Evolutionary conservation across 2,329 filamentous ascomycete genomes (phyloP).

Genomic region (Dryadomyces quercivorus): DNA sequence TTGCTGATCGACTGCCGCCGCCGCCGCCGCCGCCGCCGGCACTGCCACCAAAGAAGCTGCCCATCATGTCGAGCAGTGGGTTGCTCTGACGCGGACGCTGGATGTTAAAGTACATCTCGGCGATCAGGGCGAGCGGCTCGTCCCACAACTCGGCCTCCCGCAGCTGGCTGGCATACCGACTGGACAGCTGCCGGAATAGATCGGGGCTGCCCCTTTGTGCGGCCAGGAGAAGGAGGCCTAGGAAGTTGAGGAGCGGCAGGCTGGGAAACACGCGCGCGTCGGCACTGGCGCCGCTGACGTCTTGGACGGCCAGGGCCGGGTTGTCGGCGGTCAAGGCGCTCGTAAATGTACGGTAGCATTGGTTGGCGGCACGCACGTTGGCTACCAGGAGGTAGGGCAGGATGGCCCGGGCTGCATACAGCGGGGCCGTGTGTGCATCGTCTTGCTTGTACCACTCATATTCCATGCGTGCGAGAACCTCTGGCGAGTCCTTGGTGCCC

Average conservation of each 20-base stretch:
- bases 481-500: slow-evolving; percentile 79
- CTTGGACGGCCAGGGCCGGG: slow-evolving; percentile 56
- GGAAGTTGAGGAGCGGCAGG: slow-evolving; percentile 89
- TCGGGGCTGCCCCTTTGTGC: slow-evolving; percentile 70
- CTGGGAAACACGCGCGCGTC: slow-evolving; percentile 79
- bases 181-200: slow-evolving; percentile 68
- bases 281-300: slow-evolving; percentile 61
- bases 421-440: slow-evolving; percentile 73
- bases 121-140: slow-evolving; percentile 73
- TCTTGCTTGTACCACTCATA: slow-evolving; percentile 90
- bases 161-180: slow-evolving; percentile 69
- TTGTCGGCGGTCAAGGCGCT: slow-evolving; percentile 46
- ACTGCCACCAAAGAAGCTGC: slow-evolving; percentile 73
- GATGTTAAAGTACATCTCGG: slow-evolving; percentile 95
- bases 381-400: slow-evolving; percentile 84
- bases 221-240: slow-evolving; percentile 71
- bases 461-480: slow-evolving; percentile 69
- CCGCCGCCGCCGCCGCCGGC: slow-evolving; percentile 50
- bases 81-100: slow-evolving; percentile 80
- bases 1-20: slow-evolving; percentile 30
- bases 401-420: slow-evolving; percentile 76
- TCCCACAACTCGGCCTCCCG: slow-evolving; percentile 69
- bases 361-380: slow-evolving; percentile 81
- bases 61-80: slow-evolving; percentile 96
- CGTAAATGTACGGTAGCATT: slow-evolving; percentile 66